Evolutionary conservation across 129 eudicot species (phyloP).

Genomic region (Pittosporum tobira): DNA sequence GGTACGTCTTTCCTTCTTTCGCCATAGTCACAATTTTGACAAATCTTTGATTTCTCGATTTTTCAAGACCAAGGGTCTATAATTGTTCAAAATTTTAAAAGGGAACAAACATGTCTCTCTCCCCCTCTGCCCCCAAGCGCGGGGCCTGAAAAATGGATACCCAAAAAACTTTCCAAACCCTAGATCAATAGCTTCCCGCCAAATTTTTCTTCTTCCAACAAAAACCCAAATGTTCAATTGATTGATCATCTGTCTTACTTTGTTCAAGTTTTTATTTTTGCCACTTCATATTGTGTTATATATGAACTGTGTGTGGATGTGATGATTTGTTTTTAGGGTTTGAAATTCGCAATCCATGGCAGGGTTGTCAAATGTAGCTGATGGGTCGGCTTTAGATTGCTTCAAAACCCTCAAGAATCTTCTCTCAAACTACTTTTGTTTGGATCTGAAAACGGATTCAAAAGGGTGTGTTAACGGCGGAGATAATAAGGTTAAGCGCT

Average conservation of each 20-base stretch:
- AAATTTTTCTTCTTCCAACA: background rate
- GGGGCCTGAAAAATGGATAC: constrained; percentile 8
- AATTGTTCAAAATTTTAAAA: constrained; percentile 6
- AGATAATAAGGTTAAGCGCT: constrained; percentile 11
- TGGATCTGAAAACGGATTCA: constrained; percentile 15
- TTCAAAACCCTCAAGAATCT: background rate
- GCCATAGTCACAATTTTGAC: background rate
- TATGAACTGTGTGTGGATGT: background rate
- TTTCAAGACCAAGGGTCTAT: constrained; percentile 2
- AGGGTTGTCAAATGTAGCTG: constrained; percentile 27
- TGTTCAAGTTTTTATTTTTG: too few species aligned
- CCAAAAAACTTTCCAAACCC: background rate
- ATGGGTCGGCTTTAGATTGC: constrained; percentile 16
- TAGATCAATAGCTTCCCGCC: constrained; percentile 19
- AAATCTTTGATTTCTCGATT: background rate
- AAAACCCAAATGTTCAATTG: background rate
- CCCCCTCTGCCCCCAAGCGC: background rate
- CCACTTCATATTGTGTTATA: too few species aligned
- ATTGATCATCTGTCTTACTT: background rate
- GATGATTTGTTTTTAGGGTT: constrained; percentile 28
- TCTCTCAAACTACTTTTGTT: background rate
- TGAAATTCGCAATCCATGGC: constrained; percentile 27
- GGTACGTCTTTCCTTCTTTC: constrained; percentile 17
- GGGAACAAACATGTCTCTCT: too few species aligned
- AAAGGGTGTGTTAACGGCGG: background rate